Evolutionary conservation across 2,329 filamentous ascomycete species (phyloP), one percentile per base, ranked within the genome.

Genomic region (Penicillium sp.): DNA sequence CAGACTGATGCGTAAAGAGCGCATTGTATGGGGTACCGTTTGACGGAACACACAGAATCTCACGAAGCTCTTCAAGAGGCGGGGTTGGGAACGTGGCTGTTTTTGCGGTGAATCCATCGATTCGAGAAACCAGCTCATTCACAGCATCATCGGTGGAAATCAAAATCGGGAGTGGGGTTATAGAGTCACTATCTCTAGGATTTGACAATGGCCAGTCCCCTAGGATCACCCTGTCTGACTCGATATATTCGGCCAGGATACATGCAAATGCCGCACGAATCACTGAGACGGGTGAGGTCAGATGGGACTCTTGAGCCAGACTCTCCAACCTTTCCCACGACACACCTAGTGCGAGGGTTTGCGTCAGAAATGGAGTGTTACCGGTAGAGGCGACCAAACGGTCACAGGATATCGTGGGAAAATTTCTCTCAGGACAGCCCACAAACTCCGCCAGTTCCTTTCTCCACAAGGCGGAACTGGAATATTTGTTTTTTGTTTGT

Each of bases 231-330:
- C 27, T 45, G 8, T 61, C 59, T 7, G 51, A 48, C 19, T 61
- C 59, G 23, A 58, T 39, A 23, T 58, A 61, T 39, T 61, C 55
- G 10, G 55, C 29, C 5, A 58, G n/a, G n/a, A 49, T 61, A 15
- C 33, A 55, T 38, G 59, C 59, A 50, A 61, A 61, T 19, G 59
- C 51, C 3, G 45, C 55, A 39, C 47, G 55, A 19, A 55, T 7
- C 19, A 58, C 36, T 3, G 59, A 49, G 9, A 54, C 5, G 2
- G 19, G 29, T 19, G 52, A 54, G 25, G 2, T 48, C n/a, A 54
- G n/a, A 27, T 33, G 17, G 2, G 6, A 12, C 6, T 54, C 9
- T 12, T 48, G 43, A 6, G 43, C 33, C 2, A 47, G 10, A 8
- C 2, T 17, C 10, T 42, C 25, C 23, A 54, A 9, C n/a, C 42